phyloP scores from a whole-genome alignment of 331 rosid genomes.

The Cucumis variabilis region DNA sequence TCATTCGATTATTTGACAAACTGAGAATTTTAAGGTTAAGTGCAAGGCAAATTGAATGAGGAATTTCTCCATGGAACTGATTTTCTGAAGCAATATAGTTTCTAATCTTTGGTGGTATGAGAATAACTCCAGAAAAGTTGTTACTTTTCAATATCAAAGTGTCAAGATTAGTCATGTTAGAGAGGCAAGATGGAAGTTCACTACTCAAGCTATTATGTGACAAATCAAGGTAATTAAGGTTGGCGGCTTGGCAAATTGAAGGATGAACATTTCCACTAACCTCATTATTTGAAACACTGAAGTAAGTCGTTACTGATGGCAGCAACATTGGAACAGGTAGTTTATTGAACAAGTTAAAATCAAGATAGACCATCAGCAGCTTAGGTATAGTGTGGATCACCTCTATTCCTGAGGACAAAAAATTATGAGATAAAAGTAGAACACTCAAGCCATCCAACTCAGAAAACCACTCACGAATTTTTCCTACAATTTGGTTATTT shows the following conservation, averaged over 20 bases:
- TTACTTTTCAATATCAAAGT: conserved; percentile 73
- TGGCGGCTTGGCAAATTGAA: conserved; percentile 7
- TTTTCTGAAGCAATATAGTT: conserved; percentile 50
- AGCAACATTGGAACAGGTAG: neutral
- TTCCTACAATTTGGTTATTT: too few species aligned
- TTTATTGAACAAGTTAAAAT: conserved; percentile 16
- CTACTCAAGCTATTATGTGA: conserved; percentile 72
- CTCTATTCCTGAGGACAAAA: neutral
- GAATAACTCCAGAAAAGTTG: conserved; percentile 63
- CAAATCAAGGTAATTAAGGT: conserved; percentile 42
- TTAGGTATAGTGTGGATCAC: neutral
- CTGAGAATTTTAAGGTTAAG: conserved; percentile 67
- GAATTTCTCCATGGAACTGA: conserved; percentile 65
- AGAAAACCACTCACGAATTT: too few species aligned
- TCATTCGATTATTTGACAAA: conserved; percentile 59
- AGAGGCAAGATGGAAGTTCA: conserved; percentile 57
- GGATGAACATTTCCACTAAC: neutral
- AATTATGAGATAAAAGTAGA: neutral
- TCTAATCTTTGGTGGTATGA: conserved; percentile 55
- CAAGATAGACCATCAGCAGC: neutral
- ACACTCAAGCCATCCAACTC: too few species aligned
- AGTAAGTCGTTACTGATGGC: rapidly evolving
- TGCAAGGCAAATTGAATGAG: conserved; percentile 30
- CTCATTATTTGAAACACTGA: neutral
- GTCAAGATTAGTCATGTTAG: conserved; percentile 52